phyloP scores from a whole-genome alignment of 75 land plant species.

The Isoetes taiwanensis region DNA sequence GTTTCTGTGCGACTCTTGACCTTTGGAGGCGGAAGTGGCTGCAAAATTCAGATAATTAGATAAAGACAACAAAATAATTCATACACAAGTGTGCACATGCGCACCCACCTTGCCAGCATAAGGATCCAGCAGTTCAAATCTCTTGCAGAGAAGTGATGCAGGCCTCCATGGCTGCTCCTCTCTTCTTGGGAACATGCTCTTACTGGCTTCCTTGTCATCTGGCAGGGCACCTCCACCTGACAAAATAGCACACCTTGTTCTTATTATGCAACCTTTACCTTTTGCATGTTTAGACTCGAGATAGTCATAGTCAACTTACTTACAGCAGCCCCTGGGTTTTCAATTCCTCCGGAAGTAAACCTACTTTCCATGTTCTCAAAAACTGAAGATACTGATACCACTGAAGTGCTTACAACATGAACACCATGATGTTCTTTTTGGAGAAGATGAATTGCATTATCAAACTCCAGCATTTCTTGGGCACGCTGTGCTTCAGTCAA shows the following conservation, averaged over 20 bases:
- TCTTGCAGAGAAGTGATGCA: constrained; percentile 80
- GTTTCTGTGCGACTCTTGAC: constrained; percentile 71
- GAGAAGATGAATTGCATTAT: constrained; percentile 32
- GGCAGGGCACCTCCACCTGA: neutral
- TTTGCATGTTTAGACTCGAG: no score
- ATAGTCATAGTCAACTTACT: constrained; percentile 2
- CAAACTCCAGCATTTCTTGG: constrained; percentile 90
- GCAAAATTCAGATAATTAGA: constrained; percentile 10
- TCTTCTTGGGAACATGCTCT: constrained; percentile 42
- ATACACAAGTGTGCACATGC: neutral
- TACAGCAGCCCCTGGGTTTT: constrained; percentile 16
- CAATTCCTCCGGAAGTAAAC: constrained; percentile 55
- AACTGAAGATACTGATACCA: neutral
- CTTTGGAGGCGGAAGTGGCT: constrained; percentile 71
- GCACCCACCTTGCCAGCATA: constrained; percentile 70
- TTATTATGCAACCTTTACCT: no score
- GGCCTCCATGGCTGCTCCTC: constrained; percentile 94
- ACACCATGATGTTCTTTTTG: constrained; percentile 10
- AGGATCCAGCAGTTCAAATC: constrained; percentile 86
- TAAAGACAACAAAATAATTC: neutral
- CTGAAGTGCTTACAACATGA: neutral
- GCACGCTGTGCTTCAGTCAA: constrained; percentile 76
- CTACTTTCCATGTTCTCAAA: constrained; percentile 18
- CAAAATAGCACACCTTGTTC: neutral
- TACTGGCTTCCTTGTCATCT: constrained; percentile 1